Evolutionary conservation across 2,329 filamentous ascomycete genomes (phyloP).

Genomic region (Gnomoniopsis smithogilvyi): DNA sequence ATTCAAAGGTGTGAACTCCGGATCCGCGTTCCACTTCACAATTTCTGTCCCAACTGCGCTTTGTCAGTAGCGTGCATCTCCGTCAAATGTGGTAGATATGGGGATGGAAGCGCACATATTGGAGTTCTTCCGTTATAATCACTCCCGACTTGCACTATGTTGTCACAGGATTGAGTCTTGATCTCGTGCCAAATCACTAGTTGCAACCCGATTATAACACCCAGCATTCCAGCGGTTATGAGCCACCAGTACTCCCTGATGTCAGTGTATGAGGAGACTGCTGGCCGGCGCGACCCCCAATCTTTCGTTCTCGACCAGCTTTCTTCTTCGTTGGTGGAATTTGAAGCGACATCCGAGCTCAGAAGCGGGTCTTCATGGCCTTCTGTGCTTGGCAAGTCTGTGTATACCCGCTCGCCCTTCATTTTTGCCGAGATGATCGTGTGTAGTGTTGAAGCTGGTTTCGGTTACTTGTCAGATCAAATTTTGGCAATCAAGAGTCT

Average conservation of each 20-base stretch:
- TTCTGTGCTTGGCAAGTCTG: neutral
- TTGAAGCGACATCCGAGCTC: neutral
- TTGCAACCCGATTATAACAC: constrained; percentile 26
- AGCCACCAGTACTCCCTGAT: constrained; percentile 28
- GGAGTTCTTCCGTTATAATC: constrained; percentile 34
- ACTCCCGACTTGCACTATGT: constrained; percentile 33
- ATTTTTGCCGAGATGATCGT: neutral
- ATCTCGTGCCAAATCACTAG: constrained; percentile 21
- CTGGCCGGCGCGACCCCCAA: constrained; percentile 11
- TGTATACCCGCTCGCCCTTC: neutral
- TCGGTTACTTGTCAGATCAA: no score
- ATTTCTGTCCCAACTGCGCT: constrained; percentile 32
- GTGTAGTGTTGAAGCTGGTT: no score
- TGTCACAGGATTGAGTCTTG: neutral
- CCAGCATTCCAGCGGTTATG: constrained; percentile 28
- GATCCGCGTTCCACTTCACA: constrained; percentile 34
- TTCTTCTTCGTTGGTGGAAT: neutral
- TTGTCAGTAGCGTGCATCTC: neutral
- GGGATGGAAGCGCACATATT: constrained; percentile 26
- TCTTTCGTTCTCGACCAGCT: constrained; percentile 3
- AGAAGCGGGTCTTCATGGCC: neutral
- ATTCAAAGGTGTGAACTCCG: constrained; percentile 36
- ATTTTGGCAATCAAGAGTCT: no score
- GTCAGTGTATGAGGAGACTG: constrained; percentile 7
- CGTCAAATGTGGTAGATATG: no score